A percentile compares a stretch with the other conserved stretches of the same genome.
phyloP scores from a whole-genome alignment of 441 rosid genomes.

The Erodium trifolium region DNA sequence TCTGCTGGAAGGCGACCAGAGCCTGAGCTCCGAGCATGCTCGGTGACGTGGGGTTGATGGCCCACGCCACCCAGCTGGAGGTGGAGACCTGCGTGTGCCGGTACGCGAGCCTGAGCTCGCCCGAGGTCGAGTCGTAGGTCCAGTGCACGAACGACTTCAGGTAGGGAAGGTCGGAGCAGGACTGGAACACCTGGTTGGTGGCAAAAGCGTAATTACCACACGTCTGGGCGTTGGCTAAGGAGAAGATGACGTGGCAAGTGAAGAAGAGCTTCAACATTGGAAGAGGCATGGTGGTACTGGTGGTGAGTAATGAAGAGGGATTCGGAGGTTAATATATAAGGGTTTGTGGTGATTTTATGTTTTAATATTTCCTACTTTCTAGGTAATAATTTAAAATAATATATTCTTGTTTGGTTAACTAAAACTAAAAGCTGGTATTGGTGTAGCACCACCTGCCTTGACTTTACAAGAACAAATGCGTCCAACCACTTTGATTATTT shows the following conservation, averaged over 20 bases:
- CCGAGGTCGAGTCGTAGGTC: constrained; percentile 47
- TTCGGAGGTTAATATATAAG: no score
- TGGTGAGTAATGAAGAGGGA: no score
- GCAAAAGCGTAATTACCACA: constrained; percentile 55
- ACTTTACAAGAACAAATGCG: no score
- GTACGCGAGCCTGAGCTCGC: constrained; percentile 52
- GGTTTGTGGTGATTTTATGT: no score
- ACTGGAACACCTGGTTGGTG: constrained; percentile 37
- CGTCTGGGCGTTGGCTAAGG: constrained; percentile 32
- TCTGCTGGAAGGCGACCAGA: constrained; percentile 33
- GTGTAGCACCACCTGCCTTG: no score
- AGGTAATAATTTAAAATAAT: no score
- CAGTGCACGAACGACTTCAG: constrained; percentile 64
- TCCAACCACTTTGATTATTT: no score
- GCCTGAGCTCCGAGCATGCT: constrained; percentile 53
- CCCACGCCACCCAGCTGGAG: constrained; percentile 53
- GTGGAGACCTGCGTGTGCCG: constrained; percentile 43
- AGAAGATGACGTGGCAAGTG: not conserved
- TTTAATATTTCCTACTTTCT: no score
- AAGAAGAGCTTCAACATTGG: not conserved
- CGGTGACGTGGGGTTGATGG: constrained; percentile 37
- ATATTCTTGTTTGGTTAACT: no score
- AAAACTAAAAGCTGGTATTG: no score
- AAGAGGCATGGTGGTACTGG: no score
- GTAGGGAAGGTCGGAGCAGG: constrained; percentile 67